phyloP scores from a whole-genome alignment of 2,329 filamentous ascomycete genomes.

The Gliomastix tumulicola region DNA sequence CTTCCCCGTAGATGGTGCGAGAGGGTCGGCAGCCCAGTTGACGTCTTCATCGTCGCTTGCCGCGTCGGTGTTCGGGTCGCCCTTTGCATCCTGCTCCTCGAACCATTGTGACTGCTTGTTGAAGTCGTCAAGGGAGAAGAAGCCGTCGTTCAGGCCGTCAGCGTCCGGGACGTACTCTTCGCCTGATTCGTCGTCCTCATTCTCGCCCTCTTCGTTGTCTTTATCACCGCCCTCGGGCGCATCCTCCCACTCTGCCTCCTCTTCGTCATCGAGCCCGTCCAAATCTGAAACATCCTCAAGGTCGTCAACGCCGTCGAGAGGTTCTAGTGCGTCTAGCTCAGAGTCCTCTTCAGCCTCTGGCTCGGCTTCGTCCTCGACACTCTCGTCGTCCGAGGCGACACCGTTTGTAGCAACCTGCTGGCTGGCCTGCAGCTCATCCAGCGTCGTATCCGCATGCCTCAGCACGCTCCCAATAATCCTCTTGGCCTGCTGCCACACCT shows the following conservation, averaged over 20 bases:
- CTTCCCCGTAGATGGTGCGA: constrained; percentile 28
- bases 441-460: constrained; percentile 35
- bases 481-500: constrained; percentile 91
- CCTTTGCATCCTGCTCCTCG: constrained; percentile 75
- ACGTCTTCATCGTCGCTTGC: constrained; percentile 81
- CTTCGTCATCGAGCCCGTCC: constrained; percentile 23
- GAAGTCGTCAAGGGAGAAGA: constrained; percentile 97
- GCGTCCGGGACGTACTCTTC: constrained; percentile 52
- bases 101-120: constrained; percentile 89
- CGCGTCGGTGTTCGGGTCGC: constrained; percentile 65
- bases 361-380: constrained; percentile 24
- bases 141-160: constrained; percentile 88
- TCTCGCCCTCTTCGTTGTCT: constrained; percentile 25
- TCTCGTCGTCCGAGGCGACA: constrained; percentile 10
- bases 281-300: constrained; percentile 16
- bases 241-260: constrained; percentile 22
- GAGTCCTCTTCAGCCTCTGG: neutral
- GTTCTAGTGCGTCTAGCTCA: too few species aligned
- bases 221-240: constrained; percentile 13
- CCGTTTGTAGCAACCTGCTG: constrained; percentile 24
- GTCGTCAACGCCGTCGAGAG: constrained; percentile 4
- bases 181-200: constrained; percentile 33
- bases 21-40: constrained; percentile 79
- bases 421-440: constrained; percentile 41
- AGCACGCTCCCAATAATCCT: constrained; percentile 62